Evolutionary conservation across 192 early-diverging fungal species (phyloP).

Genomic region (Backusella luteola): DNA sequence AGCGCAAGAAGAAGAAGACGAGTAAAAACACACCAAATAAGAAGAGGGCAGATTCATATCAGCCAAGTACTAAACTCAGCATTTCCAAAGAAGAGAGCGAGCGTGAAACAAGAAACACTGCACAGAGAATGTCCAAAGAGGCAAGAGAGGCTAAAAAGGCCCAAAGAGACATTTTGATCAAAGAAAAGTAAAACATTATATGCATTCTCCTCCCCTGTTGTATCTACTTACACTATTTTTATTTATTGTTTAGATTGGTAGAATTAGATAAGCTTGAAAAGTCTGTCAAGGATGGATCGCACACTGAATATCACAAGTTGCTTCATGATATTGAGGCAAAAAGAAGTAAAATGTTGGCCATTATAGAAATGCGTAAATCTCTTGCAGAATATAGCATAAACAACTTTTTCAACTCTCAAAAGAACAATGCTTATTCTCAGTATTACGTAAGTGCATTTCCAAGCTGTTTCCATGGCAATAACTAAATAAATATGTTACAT

Average conservation of each 20-base stretch:
- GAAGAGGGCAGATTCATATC: conserved; percentile 13
- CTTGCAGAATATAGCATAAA: conserved; percentile 21
- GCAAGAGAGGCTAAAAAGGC: conserved; percentile 31
- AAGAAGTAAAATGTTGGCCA: conserved; percentile 19
- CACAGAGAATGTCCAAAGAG: conserved; percentile 27
- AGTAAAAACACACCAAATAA: conserved; percentile 4
- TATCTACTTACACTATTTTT: too few species aligned
- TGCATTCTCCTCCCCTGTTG: too few species aligned
- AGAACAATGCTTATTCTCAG: conserved; percentile 28
- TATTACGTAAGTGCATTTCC: conserved; percentile 27
- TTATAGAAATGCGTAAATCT: conserved; percentile 21
- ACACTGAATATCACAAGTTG: conserved; percentile 30
- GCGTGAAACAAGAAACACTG: conserved; percentile 23
- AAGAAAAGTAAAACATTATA: conserved; percentile 9
- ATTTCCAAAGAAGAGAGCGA: conserved; percentile 23
- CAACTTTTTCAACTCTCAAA: conserved; percentile 22
- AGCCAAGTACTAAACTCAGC: conserved; percentile 6
- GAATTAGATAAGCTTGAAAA: conserved; percentile 27
- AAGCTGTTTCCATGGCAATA: background rate
- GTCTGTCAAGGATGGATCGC: conserved; percentile 30
- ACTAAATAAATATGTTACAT: background rate
- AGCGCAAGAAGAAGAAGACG: conserved; percentile 9
- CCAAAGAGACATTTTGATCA: conserved; percentile 20
- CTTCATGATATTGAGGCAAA: conserved; percentile 30
- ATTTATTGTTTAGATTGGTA: conserved; percentile 9